These are phyloP conservation scores for Curvularia hawaiiensis DNA, from an alignment of 2,329 filamentous ascomycete species.

Conservation along the genomic window DNA sequence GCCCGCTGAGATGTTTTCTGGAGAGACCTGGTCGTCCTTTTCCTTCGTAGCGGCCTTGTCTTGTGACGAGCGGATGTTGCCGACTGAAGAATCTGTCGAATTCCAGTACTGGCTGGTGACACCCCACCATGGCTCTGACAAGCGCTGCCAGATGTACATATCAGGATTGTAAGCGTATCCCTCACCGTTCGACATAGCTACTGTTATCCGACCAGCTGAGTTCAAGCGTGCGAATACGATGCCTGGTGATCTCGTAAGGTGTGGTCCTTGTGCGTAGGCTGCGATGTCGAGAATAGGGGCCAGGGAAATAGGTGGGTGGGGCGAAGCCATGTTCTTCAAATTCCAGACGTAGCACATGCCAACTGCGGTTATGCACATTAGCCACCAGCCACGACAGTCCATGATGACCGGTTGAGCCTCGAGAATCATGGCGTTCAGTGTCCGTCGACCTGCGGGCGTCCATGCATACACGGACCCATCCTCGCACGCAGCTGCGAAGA, in stretches of 20 bases:
- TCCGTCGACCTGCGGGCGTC: constrained; percentile 86
- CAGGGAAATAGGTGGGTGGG: constrained; percentile 87
- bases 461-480: constrained; percentile 89
- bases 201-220: constrained; percentile 79
- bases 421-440: constrained; percentile 82
- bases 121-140: constrained; percentile 98
- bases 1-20: constrained; percentile 77
- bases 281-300: constrained; percentile 89
- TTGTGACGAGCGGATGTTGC: constrained; percentile 72
- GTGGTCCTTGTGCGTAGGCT: constrained; percentile 75
- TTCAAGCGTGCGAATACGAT: constrained; percentile 93
- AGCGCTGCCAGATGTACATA: constrained; percentile 90
- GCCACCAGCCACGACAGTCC: constrained; percentile 86
- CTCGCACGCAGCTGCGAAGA: constrained; percentile 93
- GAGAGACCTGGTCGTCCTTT: constrained; percentile 55
- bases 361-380: constrained; percentile 85
- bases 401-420: constrained; percentile 95
- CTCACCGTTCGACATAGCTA: constrained; percentile 94
- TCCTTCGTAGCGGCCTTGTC: constrained; percentile 37
- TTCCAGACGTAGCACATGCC: constrained; percentile 96
- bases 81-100: constrained; percentile 87
- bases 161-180: constrained; percentile 86
- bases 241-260: constrained; percentile 79
- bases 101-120: constrained; percentile 99
- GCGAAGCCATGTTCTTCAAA: constrained; percentile 77